Evolutionary conservation across 1,139 yeast species (phyloP), one percentile per base, ranked within the genome.

Genomic region (Geotrichum reessii): DNA sequence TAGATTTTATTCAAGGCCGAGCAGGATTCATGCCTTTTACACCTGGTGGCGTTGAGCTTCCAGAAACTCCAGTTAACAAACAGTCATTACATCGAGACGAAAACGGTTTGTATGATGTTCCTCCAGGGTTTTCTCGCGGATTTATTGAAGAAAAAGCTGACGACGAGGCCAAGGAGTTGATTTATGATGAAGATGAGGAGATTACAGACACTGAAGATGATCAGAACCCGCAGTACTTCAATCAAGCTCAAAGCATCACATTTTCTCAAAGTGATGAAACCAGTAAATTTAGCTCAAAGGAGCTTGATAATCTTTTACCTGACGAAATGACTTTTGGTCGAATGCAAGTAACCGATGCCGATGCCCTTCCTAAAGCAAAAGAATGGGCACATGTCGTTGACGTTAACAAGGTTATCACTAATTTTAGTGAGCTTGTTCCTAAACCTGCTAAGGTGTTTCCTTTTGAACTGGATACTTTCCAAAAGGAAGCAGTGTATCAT

Each of bases 361-460:
- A 55, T 25, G 58, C 61, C 2, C 53, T 62, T 53, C 55, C 65
- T 37, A 70, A 70, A 50, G 82, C 81, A 61, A 83, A 81, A 62
- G 83, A 85, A 59, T 93, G 98, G 98, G 99, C 99, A 0, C 99
- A 93, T 73, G 83, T 89, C 53, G 97, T 93, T 21, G 97, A 93
- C 67, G 76, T 93, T 56, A 84, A 88, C 67, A 96, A 90, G 67
- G 83, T 81, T 60, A 81, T 93, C 61, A 88, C 86, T 46, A 91
- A 95, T 71, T 95, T 93, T 68, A 78, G 81, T 19, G 96, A 91
- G 65, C 76, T 93, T 60, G 92, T 93, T 9, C 99, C 99, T 0
- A 85, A 88, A 62, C 92, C 92, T 78, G 99, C 99, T 0, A 79
- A 96, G 58, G 84, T 81, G 46, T 95, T 93, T 86, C 98, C 99